phyloP scores from a whole-genome alignment of 371 early-diverging fungal genomes.

The Conidiobolus incongruus region DNA sequence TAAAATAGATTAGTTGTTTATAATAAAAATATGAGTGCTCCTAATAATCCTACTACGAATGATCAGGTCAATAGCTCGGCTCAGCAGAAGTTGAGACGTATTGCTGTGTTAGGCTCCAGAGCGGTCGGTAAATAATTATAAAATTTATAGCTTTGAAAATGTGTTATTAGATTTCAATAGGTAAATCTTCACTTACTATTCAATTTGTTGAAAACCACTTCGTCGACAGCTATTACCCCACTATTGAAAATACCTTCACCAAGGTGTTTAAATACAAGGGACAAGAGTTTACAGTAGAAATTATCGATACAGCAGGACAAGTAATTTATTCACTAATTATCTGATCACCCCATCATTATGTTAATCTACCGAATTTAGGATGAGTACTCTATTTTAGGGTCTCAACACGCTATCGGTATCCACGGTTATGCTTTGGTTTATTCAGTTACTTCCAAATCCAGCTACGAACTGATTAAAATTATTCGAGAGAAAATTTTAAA shows the following conservation, averaged over 20 bases:
- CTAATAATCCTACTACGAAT: too few relatives aligned
- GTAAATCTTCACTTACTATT: conserved; percentile 76
- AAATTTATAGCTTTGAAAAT: neutral
- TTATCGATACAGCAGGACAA: conserved; percentile 94
- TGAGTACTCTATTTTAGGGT: conserved; percentile 80
- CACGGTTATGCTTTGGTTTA: conserved; percentile 91
- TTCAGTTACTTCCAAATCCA: conserved; percentile 62
- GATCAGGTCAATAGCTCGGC: too few relatives aligned
- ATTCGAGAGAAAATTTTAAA: conserved; percentile 90
- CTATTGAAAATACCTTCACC: conserved; percentile 78
- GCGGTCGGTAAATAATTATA: conserved; percentile 55
- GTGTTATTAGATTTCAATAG: conserved; percentile 11
- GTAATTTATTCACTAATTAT: conserved; percentile 22
- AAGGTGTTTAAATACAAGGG: conserved; percentile 62
- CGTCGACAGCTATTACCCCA: conserved; percentile 83
- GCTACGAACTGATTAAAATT: conserved; percentile 72
- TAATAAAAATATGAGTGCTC: too few relatives aligned
- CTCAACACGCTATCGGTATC: conserved; percentile 70
- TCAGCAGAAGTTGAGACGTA: conserved; percentile 6
- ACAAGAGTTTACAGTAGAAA: conserved; percentile 69
- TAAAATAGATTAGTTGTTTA: too few relatives aligned
- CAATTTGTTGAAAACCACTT: conserved; percentile 87
- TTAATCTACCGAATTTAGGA: conserved; percentile 29
- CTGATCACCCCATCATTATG: neutral
- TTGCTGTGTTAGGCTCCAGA: conserved; percentile 57